Conservation (phyloP, 2,329 filamentous ascomycete genomes). For the Metarhizium brunneum region DNA sequence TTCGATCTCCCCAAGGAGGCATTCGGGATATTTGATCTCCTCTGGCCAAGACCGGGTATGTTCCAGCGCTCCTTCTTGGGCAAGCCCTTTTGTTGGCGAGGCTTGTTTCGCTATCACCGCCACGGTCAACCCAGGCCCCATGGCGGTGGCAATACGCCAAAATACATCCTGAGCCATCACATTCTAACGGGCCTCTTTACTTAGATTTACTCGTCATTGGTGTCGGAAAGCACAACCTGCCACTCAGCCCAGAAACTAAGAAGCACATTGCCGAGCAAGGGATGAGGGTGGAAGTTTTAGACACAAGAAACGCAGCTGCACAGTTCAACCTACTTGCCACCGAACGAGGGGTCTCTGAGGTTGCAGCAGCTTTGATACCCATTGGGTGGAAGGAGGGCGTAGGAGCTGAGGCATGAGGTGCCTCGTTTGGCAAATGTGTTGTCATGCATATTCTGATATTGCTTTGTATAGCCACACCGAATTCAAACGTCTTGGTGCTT, state of each 20-base stretch:
- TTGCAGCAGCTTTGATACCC: conserved; percentile 82
- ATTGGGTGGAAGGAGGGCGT: conserved; percentile 66
- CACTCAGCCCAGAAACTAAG: conserved; percentile 67
- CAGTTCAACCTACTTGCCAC: conserved; percentile 96
- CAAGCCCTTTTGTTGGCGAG: not conserved
- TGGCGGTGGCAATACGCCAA: not conserved
- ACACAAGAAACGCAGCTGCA: conserved; percentile 87
- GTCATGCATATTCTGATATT: not conserved
- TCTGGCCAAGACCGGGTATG: conserved; percentile 85
- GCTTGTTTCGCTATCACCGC: not conserved
- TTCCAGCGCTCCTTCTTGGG: conserved; percentile 7
- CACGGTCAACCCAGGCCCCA: not conserved
- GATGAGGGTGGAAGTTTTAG: conserved; percentile 77
- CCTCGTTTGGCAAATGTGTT: not conserved
- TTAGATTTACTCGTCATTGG: conserved; percentile 84
- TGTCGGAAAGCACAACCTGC: conserved; percentile 64
- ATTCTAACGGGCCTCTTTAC: not conserved
- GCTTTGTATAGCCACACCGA: not conserved
- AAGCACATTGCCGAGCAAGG: conserved; percentile 66
- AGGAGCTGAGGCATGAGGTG: conserved; percentile 23
- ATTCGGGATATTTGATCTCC: conserved; percentile 65
- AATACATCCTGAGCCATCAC: not conserved
- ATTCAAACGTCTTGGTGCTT: no score
- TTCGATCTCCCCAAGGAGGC: conserved; percentile 64
- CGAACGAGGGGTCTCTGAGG: conserved; percentile 74